Evolutionary conservation across 1,139 yeast genomes (phyloP).

Genomic region (Hansenula sp.): DNA sequence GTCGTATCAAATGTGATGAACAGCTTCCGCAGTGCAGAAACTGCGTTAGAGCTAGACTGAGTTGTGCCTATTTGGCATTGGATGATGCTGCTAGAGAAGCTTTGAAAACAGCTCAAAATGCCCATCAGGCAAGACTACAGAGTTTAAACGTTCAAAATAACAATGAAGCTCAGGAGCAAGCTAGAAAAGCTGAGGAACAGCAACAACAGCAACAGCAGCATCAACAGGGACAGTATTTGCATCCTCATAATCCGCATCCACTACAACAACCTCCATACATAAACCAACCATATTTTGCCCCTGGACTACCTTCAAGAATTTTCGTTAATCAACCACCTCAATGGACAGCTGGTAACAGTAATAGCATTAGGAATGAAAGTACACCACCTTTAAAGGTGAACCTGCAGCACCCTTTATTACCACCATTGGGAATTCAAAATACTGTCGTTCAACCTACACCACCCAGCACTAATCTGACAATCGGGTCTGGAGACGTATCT

Average conservation of each 20-base stretch:
- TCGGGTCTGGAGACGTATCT: not conserved
- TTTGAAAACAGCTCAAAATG: conserved; percentile 44
- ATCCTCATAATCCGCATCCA: not conserved
- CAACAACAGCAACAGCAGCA: conserved; percentile 14
- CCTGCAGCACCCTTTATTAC: not conserved
- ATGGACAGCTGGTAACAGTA: not conserved
- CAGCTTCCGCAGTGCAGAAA: conserved; percentile 57
- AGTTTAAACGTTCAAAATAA: conserved; percentile 13
- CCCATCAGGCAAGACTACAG: conserved; percentile 22
- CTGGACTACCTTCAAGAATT: conserved; percentile 2
- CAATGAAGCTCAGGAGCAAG: conserved; percentile 13
- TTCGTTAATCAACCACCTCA: not conserved
- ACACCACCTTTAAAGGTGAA: not conserved
- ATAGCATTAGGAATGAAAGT: not conserved
- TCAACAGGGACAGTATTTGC: conserved; percentile 2
- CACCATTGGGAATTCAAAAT: not conserved
- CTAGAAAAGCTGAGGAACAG: not conserved
- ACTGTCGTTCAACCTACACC: not conserved
- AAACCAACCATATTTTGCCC: conserved; percentile 1
- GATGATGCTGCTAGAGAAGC: conserved; percentile 50
- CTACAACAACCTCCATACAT: not conserved
- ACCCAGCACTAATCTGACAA: not conserved
- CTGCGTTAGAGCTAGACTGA: conserved; percentile 54
- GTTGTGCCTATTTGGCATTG: conserved; percentile 50
- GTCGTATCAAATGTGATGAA: conserved; percentile 69